Conservation (phyloP, 257 asterid genomes). For the Ocimum tenuiflorum region DNA sequence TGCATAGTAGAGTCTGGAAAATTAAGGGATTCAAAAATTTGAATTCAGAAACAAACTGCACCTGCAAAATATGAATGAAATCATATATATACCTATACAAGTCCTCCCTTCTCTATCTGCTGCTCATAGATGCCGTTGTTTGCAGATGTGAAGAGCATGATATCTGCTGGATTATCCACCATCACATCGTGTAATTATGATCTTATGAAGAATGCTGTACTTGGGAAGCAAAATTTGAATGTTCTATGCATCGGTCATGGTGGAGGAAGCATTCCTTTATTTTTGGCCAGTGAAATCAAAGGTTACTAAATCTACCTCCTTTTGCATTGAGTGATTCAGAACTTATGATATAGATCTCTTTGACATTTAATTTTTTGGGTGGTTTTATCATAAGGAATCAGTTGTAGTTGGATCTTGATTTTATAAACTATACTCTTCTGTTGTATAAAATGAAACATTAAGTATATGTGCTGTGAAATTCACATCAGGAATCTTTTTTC, state of each 20-base stretch:
- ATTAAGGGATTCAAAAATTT: neutral
- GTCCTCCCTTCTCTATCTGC: neutral
- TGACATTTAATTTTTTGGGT: neutral
- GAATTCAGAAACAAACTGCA: neutral
- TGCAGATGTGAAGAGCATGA: constrained; percentile 89
- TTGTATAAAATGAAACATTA: neutral
- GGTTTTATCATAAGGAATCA: neutral
- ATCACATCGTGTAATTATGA: constrained; percentile 44
- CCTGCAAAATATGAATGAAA: neutral
- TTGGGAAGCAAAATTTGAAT: constrained; percentile 51
- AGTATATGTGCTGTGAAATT: neutral
- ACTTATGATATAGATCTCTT: neutral
- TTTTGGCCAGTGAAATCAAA: constrained; percentile 60
- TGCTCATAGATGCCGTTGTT: constrained; percentile 1
- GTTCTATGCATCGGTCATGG: constrained; percentile 89
- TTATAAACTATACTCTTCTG: too few relatives aligned
- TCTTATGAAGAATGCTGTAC: constrained; percentile 46
- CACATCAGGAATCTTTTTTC: too few relatives aligned
- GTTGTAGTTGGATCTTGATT: neutral
- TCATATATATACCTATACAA: neutral
- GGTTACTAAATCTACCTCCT: constrained; percentile 34
- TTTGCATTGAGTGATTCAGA: neutral
- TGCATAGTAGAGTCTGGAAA: neutral
- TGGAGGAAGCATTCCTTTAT: constrained; percentile 90
- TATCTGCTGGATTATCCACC: constrained; percentile 66